phyloP scores from a whole-genome alignment of 352 stramenopile genomes.

The Pythium coloratum region DNA sequence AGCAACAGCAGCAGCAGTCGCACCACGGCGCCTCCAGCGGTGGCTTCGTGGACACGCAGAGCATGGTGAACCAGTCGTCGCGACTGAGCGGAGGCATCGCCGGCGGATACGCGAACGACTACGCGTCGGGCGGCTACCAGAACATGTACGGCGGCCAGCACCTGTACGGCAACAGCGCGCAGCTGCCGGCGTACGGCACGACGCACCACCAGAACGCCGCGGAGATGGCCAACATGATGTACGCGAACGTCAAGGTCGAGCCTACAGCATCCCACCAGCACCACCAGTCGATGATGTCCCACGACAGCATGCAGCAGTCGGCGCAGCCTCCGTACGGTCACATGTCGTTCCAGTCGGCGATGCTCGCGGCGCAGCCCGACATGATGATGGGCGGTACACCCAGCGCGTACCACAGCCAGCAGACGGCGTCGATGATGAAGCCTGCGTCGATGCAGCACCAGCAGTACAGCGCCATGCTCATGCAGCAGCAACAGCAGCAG shows the following conservation, averaged over 20 bases:
- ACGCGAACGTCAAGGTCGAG: slow-evolving; percentile 35
- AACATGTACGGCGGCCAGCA: slow-evolving; percentile 9
- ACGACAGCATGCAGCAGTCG: slow-evolving; percentile 57
- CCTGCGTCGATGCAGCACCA: slow-evolving; percentile 35
- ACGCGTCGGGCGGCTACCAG: slow-evolving; percentile 20
- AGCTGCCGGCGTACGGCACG: slow-evolving; percentile 9
- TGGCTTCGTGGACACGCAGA: slow-evolving; percentile 70
- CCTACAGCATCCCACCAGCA: slow-evolving; percentile 24
- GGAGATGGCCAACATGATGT: slow-evolving; percentile 23
- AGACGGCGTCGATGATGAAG: slow-evolving; percentile 17
- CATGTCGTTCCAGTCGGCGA: slow-evolving; percentile 55
- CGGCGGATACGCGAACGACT: slow-evolving; percentile 13
- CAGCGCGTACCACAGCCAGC: slow-evolving; percentile 5
- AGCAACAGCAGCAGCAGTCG: not conserved
- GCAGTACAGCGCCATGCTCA: slow-evolving; percentile 60
- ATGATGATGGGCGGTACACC: slow-evolving; percentile 37
- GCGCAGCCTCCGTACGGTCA: slow-evolving; percentile 46
- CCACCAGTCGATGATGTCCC: slow-evolving; percentile 38
- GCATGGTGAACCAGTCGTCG: slow-evolving; percentile 52
- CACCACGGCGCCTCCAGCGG: slow-evolving; percentile 20
- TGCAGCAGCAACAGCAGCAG: slow-evolving; percentile 54
- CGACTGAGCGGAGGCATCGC: not conserved
- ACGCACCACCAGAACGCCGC: slow-evolving; percentile 1
- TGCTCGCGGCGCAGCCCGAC: slow-evolving; percentile 44
- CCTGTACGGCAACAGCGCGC: slow-evolving; percentile 12